Conservation (phyloP, 2,329 filamentous ascomycete species). For the Amauroascus niger region DNA sequence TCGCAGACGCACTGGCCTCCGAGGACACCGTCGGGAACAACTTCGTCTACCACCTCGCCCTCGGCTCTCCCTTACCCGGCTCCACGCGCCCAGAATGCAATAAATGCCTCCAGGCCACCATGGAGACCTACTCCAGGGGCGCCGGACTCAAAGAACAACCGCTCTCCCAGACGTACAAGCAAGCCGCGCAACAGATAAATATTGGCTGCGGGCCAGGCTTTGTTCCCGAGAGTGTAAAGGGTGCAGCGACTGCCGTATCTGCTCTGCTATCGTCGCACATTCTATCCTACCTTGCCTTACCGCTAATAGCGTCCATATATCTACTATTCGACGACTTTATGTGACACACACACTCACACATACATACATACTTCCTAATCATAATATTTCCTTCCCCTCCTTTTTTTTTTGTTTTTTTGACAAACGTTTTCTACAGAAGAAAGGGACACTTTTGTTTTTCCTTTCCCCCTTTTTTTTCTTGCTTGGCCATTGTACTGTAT, state of each 20-base stretch:
- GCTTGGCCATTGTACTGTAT: background rate
- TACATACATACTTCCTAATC: no score
- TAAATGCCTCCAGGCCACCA: slow-evolving; percentile 65
- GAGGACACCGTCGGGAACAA: slow-evolving; percentile 62
- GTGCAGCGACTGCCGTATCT: background rate
- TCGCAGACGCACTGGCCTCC: slow-evolving; percentile 65
- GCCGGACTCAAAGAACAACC: slow-evolving; percentile 56
- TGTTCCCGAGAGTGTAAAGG: slow-evolving; percentile 24
- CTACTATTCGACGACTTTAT: background rate
- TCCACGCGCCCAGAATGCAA: slow-evolving; percentile 64
- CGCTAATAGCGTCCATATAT: background rate
- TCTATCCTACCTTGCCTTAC: background rate
- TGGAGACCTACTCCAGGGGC: slow-evolving; percentile 66
- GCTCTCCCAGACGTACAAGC: slow-evolving; percentile 58
- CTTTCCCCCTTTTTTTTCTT: background rate
- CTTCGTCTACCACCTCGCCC: slow-evolving; percentile 76
- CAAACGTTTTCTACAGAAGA: background rate
- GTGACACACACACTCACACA: background rate
- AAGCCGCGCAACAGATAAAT: slow-evolving; percentile 65
- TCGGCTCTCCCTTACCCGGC: slow-evolving; percentile 61
- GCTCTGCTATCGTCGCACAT: background rate
- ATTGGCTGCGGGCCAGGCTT: slow-evolving; percentile 49
- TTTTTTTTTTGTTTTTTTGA: background rate
- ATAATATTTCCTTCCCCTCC: background rate
- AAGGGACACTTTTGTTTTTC: background rate